Percentiles rank a stretch among this genome's conserved stretches.
Evolutionary conservation across 139 green algal genomes (phyloP).

Genomic region (Chlamydomonas sp.): DNA sequence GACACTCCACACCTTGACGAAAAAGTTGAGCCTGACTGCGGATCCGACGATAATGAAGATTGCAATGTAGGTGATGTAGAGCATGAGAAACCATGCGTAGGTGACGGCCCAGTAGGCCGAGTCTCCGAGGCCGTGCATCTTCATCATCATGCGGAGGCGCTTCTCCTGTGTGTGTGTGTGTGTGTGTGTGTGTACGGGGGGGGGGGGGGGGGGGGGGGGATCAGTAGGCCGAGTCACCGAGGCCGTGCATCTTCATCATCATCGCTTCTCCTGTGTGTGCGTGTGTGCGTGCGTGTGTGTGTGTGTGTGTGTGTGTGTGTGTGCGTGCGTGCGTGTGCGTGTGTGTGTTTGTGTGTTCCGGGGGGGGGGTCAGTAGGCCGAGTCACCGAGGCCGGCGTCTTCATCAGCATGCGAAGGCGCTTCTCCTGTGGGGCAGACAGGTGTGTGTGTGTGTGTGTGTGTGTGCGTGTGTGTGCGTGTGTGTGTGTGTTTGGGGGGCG

Average conservation of each 20-base stretch:
- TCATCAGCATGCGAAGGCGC: constrained; percentile 78
- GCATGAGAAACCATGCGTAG: constrained; percentile 66
- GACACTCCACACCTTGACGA: too few relatives aligned
- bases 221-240: constrained; percentile 58
- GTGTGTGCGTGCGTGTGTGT: too few relatives aligned
- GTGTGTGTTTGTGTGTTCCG: neutral
- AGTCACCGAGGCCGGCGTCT: constrained; percentile 60
- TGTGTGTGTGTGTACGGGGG: too few relatives aligned
- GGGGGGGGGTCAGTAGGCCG: too few relatives aligned
- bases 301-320: too few relatives aligned
- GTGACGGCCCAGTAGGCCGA: constrained; percentile 58
- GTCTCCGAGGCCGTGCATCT: constrained; percentile 87
- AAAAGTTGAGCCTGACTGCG: constrained; percentile 73
- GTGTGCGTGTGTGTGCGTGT: too few relatives aligned
- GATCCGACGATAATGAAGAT: constrained; percentile 72
- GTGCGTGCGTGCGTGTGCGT: constrained; percentile 1
- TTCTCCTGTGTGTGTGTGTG: too few relatives aligned
- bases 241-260: constrained; percentile 96
- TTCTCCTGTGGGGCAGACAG: constrained; percentile 80
- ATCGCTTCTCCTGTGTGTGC: too few relatives aligned
- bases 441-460: constrained; percentile 70
- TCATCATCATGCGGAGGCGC: constrained; percentile 89
- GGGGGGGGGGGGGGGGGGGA: too few relatives aligned
- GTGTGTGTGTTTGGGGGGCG: too few relatives aligned
- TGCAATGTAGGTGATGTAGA: constrained; percentile 71